These are phyloP conservation scores for Leccinum idahoense DNA, from an alignment of 1,284 basidiomycete species.

Conservation along the genomic window DNA sequence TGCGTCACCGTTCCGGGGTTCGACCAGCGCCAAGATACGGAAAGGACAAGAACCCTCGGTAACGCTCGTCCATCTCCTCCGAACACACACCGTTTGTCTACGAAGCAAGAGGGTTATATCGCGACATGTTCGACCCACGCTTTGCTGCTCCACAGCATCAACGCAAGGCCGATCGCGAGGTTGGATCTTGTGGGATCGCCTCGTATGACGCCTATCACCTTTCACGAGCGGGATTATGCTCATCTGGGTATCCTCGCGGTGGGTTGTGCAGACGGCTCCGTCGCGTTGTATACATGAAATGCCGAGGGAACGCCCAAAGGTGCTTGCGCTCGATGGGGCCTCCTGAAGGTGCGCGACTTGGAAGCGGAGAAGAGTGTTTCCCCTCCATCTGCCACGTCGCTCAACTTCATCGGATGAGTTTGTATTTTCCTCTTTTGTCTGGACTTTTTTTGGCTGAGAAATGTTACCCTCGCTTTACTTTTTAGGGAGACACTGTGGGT, in stretches of 20 bases:
- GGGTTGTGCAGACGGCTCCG: conserved; percentile 61
- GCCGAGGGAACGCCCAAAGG: conserved; percentile 58
- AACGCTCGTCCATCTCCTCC: conserved; percentile 67
- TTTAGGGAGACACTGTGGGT: conserved; percentile 24
- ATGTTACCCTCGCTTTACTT: not conserved
- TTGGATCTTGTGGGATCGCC: conserved; percentile 53
- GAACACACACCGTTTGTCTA: conserved; percentile 50
- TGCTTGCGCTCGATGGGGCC: conserved; percentile 66
- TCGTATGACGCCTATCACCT: conserved; percentile 63
- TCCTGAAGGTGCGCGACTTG: conserved; percentile 60
- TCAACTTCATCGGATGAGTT: conserved; percentile 66
- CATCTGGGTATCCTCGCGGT: conserved; percentile 65
- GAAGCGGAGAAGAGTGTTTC: conserved; percentile 36
- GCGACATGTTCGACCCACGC: conserved; percentile 71
- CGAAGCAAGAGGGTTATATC: conserved; percentile 56
- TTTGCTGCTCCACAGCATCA: conserved; percentile 77
- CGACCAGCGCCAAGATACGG: conserved; percentile 14
- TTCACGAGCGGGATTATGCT: conserved; percentile 79
- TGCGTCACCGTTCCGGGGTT: conserved; percentile 21
- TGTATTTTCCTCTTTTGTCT: not conserved
- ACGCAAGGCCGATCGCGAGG: conserved; percentile 65
- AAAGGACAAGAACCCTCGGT: conserved; percentile 26
- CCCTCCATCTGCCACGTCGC: conserved; percentile 50
- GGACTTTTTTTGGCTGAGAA: not conserved
- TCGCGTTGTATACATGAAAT: conserved; percentile 71